Base-by-base conservation (phyloP, 164 flowering plant species). In the Vitis riparia region DNA sequence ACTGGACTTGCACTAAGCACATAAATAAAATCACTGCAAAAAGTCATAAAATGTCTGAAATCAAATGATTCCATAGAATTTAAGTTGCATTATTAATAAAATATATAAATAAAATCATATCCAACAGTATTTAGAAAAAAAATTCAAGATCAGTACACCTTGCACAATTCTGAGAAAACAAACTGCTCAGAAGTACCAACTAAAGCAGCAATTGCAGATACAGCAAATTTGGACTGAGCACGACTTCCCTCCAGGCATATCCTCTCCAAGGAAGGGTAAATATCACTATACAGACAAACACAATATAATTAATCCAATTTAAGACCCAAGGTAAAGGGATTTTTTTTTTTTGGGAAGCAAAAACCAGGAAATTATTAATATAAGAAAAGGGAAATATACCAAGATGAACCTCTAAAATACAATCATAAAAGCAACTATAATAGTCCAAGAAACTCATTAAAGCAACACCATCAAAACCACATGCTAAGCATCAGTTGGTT, bases 221-320 rank as follows among this genome's bases (percentile, higher is more conserved):
- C 82, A 75, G 99, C 94, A 76, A 71, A 73, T 80, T 95, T 95
- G 61, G 98, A 72, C 81, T 91, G 88, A n/a, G 67, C 11, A 23
- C 97, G 98, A 68, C 89, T 87, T 66, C 99, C 99, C 64, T 89
- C 90, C 70, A 91, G 70, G 68, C 97, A 93, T 58, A 88, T 29
- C 77, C 81, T 79, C 85, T 91, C 85, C 84, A 95, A 71, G 32
- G 70, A 71, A 30, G 87, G 86, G 73, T 87, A 86, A 50, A 91
- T 68, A 68, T 82, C 84, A 71, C 97, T 91, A 68, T 66, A 78
- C n/a, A 63, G 9, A 68, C 48, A 67, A 44, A 17, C 15, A 14
- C 17, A 48, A 11, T 27, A 12, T 11, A 14, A 15, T n/a, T 52
- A 59, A 8, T 12, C 51, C 61, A 52, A 17, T 29, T 49, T n/a